phyloP scores from a whole-genome alignment of 495 filamentous ascomycete genomes.

The Penicillium pulvis region DNA sequence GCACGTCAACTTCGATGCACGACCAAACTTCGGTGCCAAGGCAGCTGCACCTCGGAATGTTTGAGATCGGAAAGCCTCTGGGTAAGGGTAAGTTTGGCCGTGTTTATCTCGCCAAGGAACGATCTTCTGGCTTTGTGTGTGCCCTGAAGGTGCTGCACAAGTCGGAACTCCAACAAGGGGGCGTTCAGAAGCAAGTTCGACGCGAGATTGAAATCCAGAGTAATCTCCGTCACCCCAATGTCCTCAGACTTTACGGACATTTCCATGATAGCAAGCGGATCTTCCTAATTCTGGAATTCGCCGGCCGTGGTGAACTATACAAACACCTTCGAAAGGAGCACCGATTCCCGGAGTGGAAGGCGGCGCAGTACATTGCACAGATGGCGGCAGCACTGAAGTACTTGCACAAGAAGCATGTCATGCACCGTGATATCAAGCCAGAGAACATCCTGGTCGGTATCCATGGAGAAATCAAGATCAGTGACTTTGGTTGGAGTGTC shows the following conservation, averaged over 20 bases:
- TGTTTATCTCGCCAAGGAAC: constrained; percentile 92
- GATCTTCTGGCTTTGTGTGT: constrained; percentile 87
- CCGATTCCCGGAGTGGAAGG: constrained; percentile 93
- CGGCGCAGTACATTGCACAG: constrained; percentile 96
- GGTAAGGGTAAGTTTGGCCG: constrained; percentile 98
- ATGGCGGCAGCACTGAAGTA: constrained; percentile 94
- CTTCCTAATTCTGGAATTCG: constrained; percentile 95
- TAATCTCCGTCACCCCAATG: constrained; percentile 94
- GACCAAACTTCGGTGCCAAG: constrained; percentile 63
- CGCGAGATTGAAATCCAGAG: constrained; percentile 98
- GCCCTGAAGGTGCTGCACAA: constrained; percentile 97
- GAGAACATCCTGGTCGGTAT: constrained; percentile 98
- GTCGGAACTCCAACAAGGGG: constrained; percentile 85
- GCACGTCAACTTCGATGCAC: constrained; percentile 56
- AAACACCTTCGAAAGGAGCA: constrained; percentile 90
- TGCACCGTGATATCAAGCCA: constrained; percentile 98
- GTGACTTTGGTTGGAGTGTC: constrained; percentile 98
- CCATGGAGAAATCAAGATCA: constrained; percentile 98
- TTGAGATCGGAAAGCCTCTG: constrained; percentile 93
- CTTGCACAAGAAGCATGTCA: constrained; percentile 96
- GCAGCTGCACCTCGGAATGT: constrained; percentile 95
- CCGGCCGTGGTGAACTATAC: constrained; percentile 93
- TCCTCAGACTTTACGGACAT: constrained; percentile 89
- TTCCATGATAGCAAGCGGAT: constrained; percentile 97
- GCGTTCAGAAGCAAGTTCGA: constrained; percentile 95